phyloP scores from a whole-genome alignment of 805 yeast species.

The Yarrowia sp. region DNA sequence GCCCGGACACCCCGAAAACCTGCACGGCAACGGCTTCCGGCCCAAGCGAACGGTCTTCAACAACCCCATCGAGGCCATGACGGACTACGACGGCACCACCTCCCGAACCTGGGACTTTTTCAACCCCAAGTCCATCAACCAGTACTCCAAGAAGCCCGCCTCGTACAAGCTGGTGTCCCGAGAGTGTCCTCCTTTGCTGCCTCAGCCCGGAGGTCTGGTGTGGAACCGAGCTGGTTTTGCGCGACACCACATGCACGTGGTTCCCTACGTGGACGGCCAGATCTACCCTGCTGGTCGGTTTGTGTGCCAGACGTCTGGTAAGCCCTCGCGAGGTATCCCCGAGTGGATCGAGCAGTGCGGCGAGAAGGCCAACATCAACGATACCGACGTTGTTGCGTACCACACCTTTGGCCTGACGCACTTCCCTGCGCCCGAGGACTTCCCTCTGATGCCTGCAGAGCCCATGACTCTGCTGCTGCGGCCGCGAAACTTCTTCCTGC shows the following conservation, averaged over 20 bases:
- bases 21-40: slow-evolving; percentile 75
- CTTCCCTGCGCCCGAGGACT: slow-evolving; percentile 86
- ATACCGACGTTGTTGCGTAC: slow-evolving; percentile 72
- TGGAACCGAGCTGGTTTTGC: slow-evolving; percentile 85
- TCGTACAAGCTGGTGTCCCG: slow-evolving; percentile 75
- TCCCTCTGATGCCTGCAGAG: slow-evolving; percentile 88
- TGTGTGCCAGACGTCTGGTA: slow-evolving; percentile 41
- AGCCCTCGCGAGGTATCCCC: slow-evolving; percentile 31
- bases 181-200: slow-evolving; percentile 70
- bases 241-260: slow-evolving; percentile 59
- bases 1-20: slow-evolving; percentile 61
- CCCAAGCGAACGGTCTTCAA: slow-evolving; percentile 47
- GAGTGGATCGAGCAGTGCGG: slow-evolving; percentile 33
- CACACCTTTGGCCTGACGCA: slow-evolving; percentile 84
- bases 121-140: slow-evolving; percentile 66
- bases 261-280: slow-evolving; percentile 70
- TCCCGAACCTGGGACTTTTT: slow-evolving; percentile 54
- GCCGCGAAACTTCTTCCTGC: slow-evolving; percentile 75
- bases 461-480: slow-evolving; percentile 70
- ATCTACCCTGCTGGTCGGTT: slow-evolving; percentile 69
- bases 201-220: slow-evolving; percentile 70
- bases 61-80: slow-evolving; percentile 52
- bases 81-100: slow-evolving; percentile 56
- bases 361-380: slow-evolving; percentile 36
- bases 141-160: slow-evolving; percentile 71